phyloP scores from a whole-genome alignment of 1,139 yeast species.

The Taphrina communis region DNA sequence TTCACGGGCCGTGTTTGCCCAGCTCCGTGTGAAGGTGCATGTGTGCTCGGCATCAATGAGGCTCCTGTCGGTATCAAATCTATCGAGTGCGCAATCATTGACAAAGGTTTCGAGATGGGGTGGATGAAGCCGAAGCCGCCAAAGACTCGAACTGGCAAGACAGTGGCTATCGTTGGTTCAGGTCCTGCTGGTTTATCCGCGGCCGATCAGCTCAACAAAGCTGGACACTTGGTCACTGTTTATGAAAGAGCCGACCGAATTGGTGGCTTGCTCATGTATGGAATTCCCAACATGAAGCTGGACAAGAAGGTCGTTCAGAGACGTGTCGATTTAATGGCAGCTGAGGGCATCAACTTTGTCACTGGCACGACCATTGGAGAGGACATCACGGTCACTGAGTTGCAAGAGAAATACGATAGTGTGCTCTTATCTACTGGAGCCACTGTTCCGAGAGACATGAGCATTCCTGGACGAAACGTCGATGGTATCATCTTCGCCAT shows the following conservation, averaged over 20 bases:
- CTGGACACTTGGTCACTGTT: slow-evolving; percentile 90
- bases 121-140: slow-evolving; percentile 94
- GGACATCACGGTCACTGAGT: slow-evolving; percentile 65
- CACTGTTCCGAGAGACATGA: slow-evolving; percentile 92
- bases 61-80: slow-evolving; percentile 97
- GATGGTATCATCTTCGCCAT: slow-evolving; percentile 92
- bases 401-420: slow-evolving; percentile 72
- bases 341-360: slow-evolving; percentile 84
- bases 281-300: slow-evolving; percentile 98
- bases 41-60: slow-evolving; percentile 90
- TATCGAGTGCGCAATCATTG: slow-evolving; percentile 94
- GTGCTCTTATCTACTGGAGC: slow-evolving; percentile 95
- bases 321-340: slow-evolving; percentile 86
- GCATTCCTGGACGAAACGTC: slow-evolving; percentile 90
- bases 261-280: slow-evolving; percentile 97
- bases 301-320: slow-evolving; percentile 92
- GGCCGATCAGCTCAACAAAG: slow-evolving; percentile 95
- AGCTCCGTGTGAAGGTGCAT: slow-evolving; percentile 99
- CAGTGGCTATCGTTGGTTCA: slow-evolving; percentile 87
- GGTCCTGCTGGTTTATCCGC: slow-evolving; percentile 97
- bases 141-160: slow-evolving; percentile 75
- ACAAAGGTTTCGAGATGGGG: slow-evolving; percentile 93
- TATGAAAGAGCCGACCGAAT: slow-evolving; percentile 94
- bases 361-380: slow-evolving; percentile 83
- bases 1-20: slow-evolving; percentile 98